Percentiles rank a stretch among this genome's conserved stretches.
Evolutionary conservation across 176 grass and related monocot genomes (phyloP).

Genomic region (Avena eriantha): DNA sequence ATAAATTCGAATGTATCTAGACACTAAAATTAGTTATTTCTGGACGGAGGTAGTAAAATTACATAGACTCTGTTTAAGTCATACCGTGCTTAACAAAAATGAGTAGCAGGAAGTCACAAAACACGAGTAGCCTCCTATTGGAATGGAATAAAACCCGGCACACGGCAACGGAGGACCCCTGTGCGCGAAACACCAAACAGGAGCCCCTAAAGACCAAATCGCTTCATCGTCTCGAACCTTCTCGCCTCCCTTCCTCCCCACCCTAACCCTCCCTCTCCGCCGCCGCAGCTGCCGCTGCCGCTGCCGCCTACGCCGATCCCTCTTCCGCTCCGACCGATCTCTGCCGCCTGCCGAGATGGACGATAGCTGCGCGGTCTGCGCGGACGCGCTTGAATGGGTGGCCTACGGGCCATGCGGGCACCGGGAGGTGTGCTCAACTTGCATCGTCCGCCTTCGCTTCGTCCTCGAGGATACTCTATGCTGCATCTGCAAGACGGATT

Average conservation of each 20-base stretch:
- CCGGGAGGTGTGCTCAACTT: slow-evolving; percentile 92
- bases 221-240: slow-evolving; percentile 30
- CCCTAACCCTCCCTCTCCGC: background rate
- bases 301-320: background rate
- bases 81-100: no score
- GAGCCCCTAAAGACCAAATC: slow-evolving; percentile 8
- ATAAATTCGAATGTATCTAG: no score
- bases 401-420: slow-evolving; percentile 88
- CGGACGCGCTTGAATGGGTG: slow-evolving; percentile 84
- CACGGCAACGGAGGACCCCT: background rate
- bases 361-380: slow-evolving; percentile 85
- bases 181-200: background rate
- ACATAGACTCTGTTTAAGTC: no score
- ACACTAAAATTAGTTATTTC: no score
- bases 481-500: slow-evolving; percentile 93
- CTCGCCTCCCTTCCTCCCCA: background rate
- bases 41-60: no score
- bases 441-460: slow-evolving; percentile 88
- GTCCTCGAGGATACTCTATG: slow-evolving; percentile 69
- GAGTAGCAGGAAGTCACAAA: background rate
- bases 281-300: background rate
- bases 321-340: slow-evolving; percentile 9
- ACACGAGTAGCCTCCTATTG: background rate
- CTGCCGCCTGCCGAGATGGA: slow-evolving; percentile 53
- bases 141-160: background rate